Base-by-base conservation (phyloP, 208 protist genomes). In the Leishmania major region DNA sequence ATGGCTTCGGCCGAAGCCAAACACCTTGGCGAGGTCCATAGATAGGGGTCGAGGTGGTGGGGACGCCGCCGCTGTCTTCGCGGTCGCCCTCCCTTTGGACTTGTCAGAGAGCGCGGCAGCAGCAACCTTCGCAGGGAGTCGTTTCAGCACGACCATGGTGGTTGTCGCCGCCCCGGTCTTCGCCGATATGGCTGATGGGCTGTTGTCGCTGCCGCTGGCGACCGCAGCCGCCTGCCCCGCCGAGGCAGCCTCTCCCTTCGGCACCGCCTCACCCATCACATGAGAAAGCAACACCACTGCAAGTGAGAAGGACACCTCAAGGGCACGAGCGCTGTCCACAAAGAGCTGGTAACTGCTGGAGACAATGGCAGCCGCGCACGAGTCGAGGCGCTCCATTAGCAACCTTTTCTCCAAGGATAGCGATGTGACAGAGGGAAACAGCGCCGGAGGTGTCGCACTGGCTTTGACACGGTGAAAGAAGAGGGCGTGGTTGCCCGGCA, bases 241-340 rank as follows among this genome's bases (percentile, higher is more conserved):
- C 4, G 25, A 53, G 3, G 40, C 57, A n/a, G n/a, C 67, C 43
- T 74, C 72, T n/a, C 62, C 49, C n/a, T 55, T 60, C 69, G 70
- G 78, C 67, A 79, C 28, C 49, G 75, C 78, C 67, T 86, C 83
- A 71, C 79, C 75, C 74, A 83, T 71, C 31, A 86, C 79, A 71
- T 86, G 78, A n/a, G 78, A 86, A 45, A 86, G 83, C 25, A 86
- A 53, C n/a, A 83, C 75, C 66, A 86, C 51, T 19, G 78, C 55
- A 25, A 86, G 62, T 35, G 78, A 86, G 75, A 86, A 80, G 45
- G 83, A 78, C 78, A 80, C 67, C 66, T 86, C 83, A 11, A 86
- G 78, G 25, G 83, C 78, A n/a, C 78, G 78, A 31, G 55, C 66
- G 28, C 69, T 71, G 75, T 74, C 70, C 19, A 80, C 31, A 49